phyloP scores from a whole-genome alignment of 495 filamentous ascomycete genomes.

The Talaromyces stipitatus region DNA sequence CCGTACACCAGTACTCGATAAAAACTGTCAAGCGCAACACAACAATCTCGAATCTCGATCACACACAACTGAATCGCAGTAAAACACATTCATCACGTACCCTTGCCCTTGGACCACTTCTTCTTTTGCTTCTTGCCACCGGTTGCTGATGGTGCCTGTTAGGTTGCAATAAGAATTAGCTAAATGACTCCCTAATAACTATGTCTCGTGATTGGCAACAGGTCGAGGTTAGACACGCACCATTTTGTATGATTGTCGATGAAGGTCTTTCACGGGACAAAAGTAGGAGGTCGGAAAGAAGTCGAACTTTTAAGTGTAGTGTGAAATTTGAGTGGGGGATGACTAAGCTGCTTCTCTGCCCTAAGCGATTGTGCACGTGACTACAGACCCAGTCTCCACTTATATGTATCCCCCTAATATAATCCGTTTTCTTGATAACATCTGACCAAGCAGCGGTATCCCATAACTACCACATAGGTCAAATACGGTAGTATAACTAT shows the following conservation, averaged over 20 bases:
- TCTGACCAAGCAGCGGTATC: too few relatives aligned
- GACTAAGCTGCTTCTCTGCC: conserved; percentile 25
- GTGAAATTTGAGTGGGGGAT: conserved; percentile 44
- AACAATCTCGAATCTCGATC: conserved; percentile 1
- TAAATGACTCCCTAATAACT: neutral
- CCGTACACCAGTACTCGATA: neutral
- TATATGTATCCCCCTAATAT: too few relatives aligned
- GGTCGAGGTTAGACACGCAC: conserved; percentile 22
- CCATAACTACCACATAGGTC: too few relatives aligned
- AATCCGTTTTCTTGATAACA: too few relatives aligned
- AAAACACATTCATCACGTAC: conserved; percentile 41
- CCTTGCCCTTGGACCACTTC: conserved; percentile 99
- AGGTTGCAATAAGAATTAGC: conserved; percentile 6
- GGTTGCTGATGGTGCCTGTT: conserved; percentile 66
- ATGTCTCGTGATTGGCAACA: conserved; percentile 12
- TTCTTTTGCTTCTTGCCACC: conserved; percentile 99
- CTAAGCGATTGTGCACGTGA: conserved; percentile 25
- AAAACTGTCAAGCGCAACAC: neutral
- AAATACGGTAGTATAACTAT: too few relatives aligned
- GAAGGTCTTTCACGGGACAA: conserved; percentile 36
- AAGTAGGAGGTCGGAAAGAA: conserved; percentile 20
- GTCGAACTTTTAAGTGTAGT: conserved; percentile 24
- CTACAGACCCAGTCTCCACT: neutral
- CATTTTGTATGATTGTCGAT: conserved; percentile 42
- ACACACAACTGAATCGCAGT: neutral